Base-by-base conservation (phyloP, 2,329 filamentous ascomycete species). In the Thielaviopsis punctulata region DNA sequence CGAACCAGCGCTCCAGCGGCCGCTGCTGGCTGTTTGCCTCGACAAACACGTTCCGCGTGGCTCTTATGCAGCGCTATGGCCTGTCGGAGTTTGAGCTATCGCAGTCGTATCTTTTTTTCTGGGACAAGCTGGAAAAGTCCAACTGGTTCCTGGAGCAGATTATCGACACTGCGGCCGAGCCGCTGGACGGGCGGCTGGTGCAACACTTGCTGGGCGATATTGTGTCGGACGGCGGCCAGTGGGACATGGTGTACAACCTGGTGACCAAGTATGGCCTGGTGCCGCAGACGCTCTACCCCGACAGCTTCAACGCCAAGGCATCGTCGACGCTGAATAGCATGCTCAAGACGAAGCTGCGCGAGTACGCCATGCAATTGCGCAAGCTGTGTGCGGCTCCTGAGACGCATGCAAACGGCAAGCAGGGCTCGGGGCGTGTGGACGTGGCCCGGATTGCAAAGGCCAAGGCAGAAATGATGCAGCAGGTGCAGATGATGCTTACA, bases 11-110 rank as follows among this genome's bases (percentile, higher is more conserved):
- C 30, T 77, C 77, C 7, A 88, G 83, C 2, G 88, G 87, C 7
- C 75, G 88, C 57, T 95, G 88, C 71, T 95, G 88, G 88, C 77
- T 94, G 57, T 95, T 95, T 60, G 88, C 88, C 1, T 79, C 84
- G 4, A 92, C 86, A n/a, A 94, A 94, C 60, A 81, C 93, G 52
- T 92, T 94, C 68, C 82, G 88, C 24, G 76, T 94, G n/a, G 83
- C 86, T 1, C 72, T 94, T 46, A 90, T 92, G 82, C 83, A 85
- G 66, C 82, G 82, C 60, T 84, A 93, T 65, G 77, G 80, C 57
- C 75, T 94, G 19, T 76, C 80, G 46, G 72, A 76, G 51, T 93
- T 94, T 60, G 85, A 94, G 70, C 72, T 95, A n/a, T 88, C 82
- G 25, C 88, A 94, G 66, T 73, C 82, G 1, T 93, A 93, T 61